Evolutionary conservation across 2,329 filamentous ascomycete species (phyloP), one percentile per base, ranked within the genome.

Genomic region (Fusarium acutatum): DNA sequence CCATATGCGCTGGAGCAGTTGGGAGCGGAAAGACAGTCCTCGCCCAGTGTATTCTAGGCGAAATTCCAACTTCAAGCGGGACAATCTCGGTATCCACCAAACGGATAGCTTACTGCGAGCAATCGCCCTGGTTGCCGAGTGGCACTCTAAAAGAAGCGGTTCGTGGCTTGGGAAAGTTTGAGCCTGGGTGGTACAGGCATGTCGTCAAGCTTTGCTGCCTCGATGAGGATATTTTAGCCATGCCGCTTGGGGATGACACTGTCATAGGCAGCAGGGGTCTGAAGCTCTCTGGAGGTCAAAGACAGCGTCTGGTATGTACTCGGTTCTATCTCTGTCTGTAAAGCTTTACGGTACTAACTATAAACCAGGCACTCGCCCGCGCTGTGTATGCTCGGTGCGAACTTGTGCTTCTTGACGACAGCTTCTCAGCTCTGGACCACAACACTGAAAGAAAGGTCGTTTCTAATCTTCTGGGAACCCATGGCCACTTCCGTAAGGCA

Each of bases 211-310:
- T 58, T 49, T 58, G 56, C 6, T 58, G 56, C 20, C 56, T 58
- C 6, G 24, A 49, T 7, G 24, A 47, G 30, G 56, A 58, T 14
- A 28, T 58, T 2, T 24, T 5, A 2, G 5, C 26, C 12, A 7
- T 49, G 20, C 24, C 41, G 7, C 32, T 49, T 1, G 24, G 41
- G 20, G 24, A 49, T 6, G 1, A 58, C 4, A 58, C 41, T 8
- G 1, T 58, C 1, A 30, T 58, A 15, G 41, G 56, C 2, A 58
- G 56, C 10, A 14, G 20, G 7, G 56, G 41, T 4, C 14, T 49
- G 32, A 58, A 58, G 40, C 56, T 58, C 7, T 58, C 56, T 3
- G 56, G 56, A 9, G 56, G 56, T 4, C 56, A 58, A 28, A 58
- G 41, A 14, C 41, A 49, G 2, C 56, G 56, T 1, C 2, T 58